Percentiles rank a stretch among this genome's conserved stretches.
These are phyloP conservation scores for Cladosporium oxysporum DNA, from an alignment of 2,329 filamentous ascomycete genomes.

Conservation along the genomic window DNA sequence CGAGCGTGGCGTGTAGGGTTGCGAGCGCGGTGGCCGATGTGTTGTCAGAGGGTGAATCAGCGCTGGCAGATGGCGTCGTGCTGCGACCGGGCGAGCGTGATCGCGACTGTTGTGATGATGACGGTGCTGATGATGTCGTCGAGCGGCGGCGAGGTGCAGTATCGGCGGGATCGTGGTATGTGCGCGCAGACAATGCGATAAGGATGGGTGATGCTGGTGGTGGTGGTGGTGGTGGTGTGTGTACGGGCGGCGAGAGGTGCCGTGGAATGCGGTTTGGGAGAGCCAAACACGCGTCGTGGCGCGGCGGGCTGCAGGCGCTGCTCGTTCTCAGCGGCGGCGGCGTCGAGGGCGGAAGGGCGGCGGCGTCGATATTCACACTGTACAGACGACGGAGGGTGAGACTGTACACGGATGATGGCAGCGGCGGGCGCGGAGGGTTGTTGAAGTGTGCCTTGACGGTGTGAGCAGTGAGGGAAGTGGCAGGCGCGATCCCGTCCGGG, in stretches of 20 bases:
- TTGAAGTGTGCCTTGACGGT: conserved; percentile 1
- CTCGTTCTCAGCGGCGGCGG: neutral
- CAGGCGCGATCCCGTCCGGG: neutral
- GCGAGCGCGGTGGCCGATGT: neutral
- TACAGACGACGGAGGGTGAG: neutral
- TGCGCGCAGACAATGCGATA: conserved; percentile 24
- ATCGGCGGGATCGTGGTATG: conserved; percentile 12
- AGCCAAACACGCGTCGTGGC: conserved; percentile 21
- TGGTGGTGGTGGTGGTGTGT: conserved; percentile 10
- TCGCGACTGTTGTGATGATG: neutral
- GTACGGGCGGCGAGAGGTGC: neutral
- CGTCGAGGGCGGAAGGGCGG: neutral
- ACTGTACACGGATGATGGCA: neutral
- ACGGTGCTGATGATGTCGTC: conserved; percentile 9
- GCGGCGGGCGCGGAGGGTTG: conserved; percentile 1
- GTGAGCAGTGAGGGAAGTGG: neutral
- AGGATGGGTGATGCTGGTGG: conserved; percentile 11
- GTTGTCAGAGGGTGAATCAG: neutral
- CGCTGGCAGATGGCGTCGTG: neutral
- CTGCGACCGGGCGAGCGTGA: conserved; percentile 1
- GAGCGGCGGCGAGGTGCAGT: conserved; percentile 9
- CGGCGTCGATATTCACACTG: neutral
- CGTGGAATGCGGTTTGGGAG: conserved; percentile 21
- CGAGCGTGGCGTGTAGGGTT: neutral
- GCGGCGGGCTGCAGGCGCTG: conserved; percentile 3